Percentiles rank a stretch among this genome's conserved stretches.
Evolutionary conservation across 106 monocot species (phyloP).

Genomic region (Dioscorea zingiberensis): DNA sequence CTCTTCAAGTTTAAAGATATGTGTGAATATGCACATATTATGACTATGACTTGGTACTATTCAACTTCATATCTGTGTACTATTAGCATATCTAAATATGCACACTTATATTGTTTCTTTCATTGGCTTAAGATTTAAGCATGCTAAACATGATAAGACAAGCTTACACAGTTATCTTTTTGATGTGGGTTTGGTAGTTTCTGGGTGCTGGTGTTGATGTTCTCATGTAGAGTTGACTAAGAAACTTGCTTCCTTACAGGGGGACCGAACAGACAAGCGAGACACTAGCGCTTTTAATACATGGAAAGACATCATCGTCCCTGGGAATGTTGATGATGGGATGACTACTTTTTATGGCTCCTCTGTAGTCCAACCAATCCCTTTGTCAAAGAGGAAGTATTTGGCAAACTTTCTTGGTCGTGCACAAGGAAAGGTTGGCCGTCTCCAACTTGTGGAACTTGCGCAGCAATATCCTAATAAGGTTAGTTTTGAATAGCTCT

Average conservation of each 20-base stretch:
- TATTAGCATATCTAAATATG: too few relatives aligned
- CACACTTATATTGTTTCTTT: too few relatives aligned
- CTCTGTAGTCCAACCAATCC: slow-evolving; percentile 53
- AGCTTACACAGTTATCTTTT: too few relatives aligned
- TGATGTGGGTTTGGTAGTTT: too few relatives aligned
- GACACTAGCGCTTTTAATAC: slow-evolving; percentile 90
- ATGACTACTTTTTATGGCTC: slow-evolving; percentile 53
- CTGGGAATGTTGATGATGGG: slow-evolving; percentile 96
- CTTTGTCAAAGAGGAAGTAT: slow-evolving; percentile 82
- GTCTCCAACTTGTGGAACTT: slow-evolving; percentile 80
- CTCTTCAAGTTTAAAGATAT: too few relatives aligned
- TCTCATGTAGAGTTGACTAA: too few relatives aligned
- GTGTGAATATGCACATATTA: too few relatives aligned
- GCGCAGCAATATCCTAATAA: slow-evolving; percentile 86
- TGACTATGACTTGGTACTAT: too few relatives aligned
- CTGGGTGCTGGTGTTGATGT: too few relatives aligned
- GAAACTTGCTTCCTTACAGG: slow-evolving; percentile 25
- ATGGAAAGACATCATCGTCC: slow-evolving; percentile 98
- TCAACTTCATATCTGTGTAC: too few relatives aligned
- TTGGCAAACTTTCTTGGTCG: slow-evolving; percentile 94
- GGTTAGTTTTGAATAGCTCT: slow-evolving; percentile 27
- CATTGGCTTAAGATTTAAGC: too few relatives aligned
- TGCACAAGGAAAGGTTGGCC: slow-evolving; percentile 86
- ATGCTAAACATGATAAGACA: too few relatives aligned
- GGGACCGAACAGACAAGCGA: slow-evolving; percentile 94